Percentiles rank a stretch among this genome's conserved stretches.
Evolutionary conservation across 2,329 filamentous ascomycete genomes (phyloP).

Genomic region (Ophiostoma triangulosporum): DNA sequence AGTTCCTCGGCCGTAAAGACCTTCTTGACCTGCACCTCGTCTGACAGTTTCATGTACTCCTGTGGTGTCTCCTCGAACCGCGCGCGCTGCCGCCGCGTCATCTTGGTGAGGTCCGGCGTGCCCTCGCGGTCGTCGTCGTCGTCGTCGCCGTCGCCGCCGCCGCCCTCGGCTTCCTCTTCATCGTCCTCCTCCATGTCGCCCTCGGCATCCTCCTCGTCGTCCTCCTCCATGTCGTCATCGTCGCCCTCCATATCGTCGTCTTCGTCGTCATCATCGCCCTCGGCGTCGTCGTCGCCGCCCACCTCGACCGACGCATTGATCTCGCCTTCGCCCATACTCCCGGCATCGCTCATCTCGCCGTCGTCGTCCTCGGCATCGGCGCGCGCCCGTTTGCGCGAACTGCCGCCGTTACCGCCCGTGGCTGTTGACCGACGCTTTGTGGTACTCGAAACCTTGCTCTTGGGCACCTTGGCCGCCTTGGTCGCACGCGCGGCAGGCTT

Average conservation of each 20-base stretch:
- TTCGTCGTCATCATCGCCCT: slow-evolving; percentile 1
- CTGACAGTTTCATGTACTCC: slow-evolving; percentile 46
- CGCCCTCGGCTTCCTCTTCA: slow-evolving; percentile 25
- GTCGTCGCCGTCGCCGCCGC: slow-evolving; percentile 27
- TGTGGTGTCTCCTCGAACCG: slow-evolving; percentile 40
- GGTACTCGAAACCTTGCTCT: slow-evolving; percentile 17
- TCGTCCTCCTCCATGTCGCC: slow-evolving; percentile 26
- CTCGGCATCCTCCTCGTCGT: slow-evolving; percentile 28
- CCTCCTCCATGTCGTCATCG: slow-evolving; percentile 29
- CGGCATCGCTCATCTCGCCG: slow-evolving; percentile 19
- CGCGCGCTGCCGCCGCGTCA: slow-evolving; percentile 47
- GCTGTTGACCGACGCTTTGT: slow-evolving; percentile 7
- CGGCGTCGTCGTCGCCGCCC: slow-evolving; percentile 30
- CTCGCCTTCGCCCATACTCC: slow-evolving; percentile 31
- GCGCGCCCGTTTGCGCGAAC: neutral
- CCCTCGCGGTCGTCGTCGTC: slow-evolving; percentile 31
- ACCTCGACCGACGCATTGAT: slow-evolving; percentile 29
- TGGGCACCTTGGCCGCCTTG: slow-evolving; percentile 17
- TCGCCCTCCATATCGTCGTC: slow-evolving; percentile 35
- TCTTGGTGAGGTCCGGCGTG: slow-evolving; percentile 42
- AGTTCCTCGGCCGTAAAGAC: slow-evolving; percentile 47
- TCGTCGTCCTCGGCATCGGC: slow-evolving; percentile 8
- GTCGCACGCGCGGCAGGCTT: slow-evolving; percentile 11
- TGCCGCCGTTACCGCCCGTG: neutral
- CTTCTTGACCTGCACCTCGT: slow-evolving; percentile 52